phyloP scores from a whole-genome alignment of 768 basidiomycete species.

The Suillus cothurnatus region DNA sequence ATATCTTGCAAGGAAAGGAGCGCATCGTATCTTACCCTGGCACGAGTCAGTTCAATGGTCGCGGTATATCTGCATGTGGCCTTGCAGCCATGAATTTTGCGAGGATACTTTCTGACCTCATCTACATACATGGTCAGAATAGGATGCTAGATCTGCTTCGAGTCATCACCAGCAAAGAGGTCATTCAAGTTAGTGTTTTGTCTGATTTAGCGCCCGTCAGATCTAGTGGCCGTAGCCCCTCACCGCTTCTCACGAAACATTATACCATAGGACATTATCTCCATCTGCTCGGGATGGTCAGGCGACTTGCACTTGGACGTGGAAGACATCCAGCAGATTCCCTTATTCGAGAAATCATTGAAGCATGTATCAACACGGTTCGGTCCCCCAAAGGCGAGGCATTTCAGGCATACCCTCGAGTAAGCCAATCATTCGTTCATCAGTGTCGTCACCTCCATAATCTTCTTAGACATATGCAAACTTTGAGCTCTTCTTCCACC shows the following conservation, averaged over 20 bases:
- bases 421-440: conserved; percentile 11
- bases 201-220: background rate
- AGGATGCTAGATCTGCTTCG: background rate
- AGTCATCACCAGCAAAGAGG: conserved; percentile 15
- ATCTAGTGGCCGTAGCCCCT: background rate
- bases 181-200: conserved; percentile 26
- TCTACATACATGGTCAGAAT: background rate
- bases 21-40: conserved; percentile 49
- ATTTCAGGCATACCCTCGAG: conserved; percentile 38
- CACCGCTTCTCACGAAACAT: background rate
- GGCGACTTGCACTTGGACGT: conserved; percentile 55
- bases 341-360: conserved; percentile 49
- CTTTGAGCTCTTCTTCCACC: conserved; percentile 30
- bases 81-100: conserved; percentile 69
- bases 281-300: conserved; percentile 60
- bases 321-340: conserved; percentile 52
- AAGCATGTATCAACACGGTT: conserved; percentile 37
- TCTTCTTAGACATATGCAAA: conserved; percentile 29
- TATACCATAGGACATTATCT: conserved; percentile 50
- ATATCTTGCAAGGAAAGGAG: conserved; percentile 34
- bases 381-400: conserved; percentile 36
- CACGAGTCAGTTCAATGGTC: conserved; percentile 58
- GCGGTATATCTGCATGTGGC: conserved; percentile 56
- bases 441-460: background rate
- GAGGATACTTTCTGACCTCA: conserved; percentile 31